Evolutionary conservation across 2,329 filamentous ascomycete genomes (phyloP), one percentile per base, ranked within the genome.

Genomic region (Mycogone perniciosa): DNA sequence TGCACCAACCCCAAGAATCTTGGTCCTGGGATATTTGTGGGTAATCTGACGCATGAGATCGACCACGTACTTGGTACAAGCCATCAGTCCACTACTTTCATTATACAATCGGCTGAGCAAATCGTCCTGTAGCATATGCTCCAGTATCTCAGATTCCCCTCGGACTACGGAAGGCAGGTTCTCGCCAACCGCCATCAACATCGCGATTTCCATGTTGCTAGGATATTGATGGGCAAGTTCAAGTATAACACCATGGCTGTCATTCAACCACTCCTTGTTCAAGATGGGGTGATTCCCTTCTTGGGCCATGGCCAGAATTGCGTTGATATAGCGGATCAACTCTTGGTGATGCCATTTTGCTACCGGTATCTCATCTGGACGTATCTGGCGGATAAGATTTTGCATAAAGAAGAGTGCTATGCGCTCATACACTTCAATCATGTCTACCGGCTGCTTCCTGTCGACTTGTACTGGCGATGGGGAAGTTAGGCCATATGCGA

Each of bases 1-100:
- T 3, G 70, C 72, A 27, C 72, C 72, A 13, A 70, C 57, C 49
- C 64, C 62, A 4, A 76, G 53, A 31, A 76, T 64, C 3, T 68
- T 67, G 35, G 71, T 60, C 9, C 62, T 62, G 0, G 74, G 74
- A 44, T 68, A 69, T 2, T 68, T 64, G 46, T 71, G 64, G 0
- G 62, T 48, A 7, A 77, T 60, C 37, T 54, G 34, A 30, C 35
- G 51, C 40, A 53, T 46, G 7, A 53, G 20, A 7, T 34, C 13
- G 4, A 50, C 44, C 35, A 42, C 27, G 11, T 42, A 29, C 13
- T 42, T 26, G n/a, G 37, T 48, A 6, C 33, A 34, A 4, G 37
- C 31, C n/a, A 10, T 30, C 10, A 47, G 39, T 20, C 34, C 26
- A 33, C 26, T 26, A 5, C 44, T 31, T 4, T 42, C 46, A 30